Conservation (phyloP, 805 yeast genomes). For the Lipomyces chichibuensis region DNA sequence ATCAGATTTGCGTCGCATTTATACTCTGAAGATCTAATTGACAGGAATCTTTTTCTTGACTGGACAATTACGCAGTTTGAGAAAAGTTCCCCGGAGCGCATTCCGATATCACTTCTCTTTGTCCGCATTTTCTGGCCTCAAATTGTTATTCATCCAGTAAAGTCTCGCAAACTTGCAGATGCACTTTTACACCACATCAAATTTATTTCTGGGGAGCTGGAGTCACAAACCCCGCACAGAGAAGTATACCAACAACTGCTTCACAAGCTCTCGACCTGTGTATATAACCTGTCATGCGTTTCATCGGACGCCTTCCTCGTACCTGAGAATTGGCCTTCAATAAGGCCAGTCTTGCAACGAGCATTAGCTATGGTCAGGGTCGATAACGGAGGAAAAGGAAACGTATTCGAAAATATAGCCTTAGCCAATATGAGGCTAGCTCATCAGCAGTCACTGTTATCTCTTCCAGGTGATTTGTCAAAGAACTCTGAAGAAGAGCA, state of each 20-base stretch:
- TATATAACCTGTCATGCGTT: slow-evolving; percentile 35
- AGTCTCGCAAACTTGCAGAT: slow-evolving; percentile 69
- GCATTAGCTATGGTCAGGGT: slow-evolving; percentile 29
- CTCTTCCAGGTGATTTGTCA: slow-evolving; percentile 18
- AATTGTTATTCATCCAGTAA: slow-evolving; percentile 56
- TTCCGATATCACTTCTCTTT: slow-evolving; percentile 57
- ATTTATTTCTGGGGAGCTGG: slow-evolving; percentile 43
- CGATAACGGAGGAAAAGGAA: slow-evolving; percentile 25
- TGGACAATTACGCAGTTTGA: slow-evolving; percentile 64
- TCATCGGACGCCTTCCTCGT: slow-evolving; percentile 43
- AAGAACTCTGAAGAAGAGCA: slow-evolving; percentile 31
- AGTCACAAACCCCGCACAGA: slow-evolving; percentile 39
- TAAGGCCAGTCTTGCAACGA: slow-evolving; percentile 39
- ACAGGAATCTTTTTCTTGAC: slow-evolving; percentile 60
- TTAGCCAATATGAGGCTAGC: slow-evolving; percentile 20
- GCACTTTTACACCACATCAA: slow-evolving; percentile 52
- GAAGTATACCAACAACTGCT: slow-evolving; percentile 39
- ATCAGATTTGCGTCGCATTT: slow-evolving; percentile 63
- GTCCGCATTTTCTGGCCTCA: slow-evolving; percentile 74
- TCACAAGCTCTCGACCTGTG: slow-evolving; percentile 45
- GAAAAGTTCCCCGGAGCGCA: slow-evolving; percentile 45
- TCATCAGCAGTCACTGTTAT: slow-evolving; percentile 37
- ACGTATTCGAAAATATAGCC: slow-evolving; percentile 25
- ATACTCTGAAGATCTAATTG: slow-evolving; percentile 69
- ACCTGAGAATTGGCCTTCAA: slow-evolving; percentile 42